Evolutionary conservation across 768 basidiomycete species (phyloP).

Genomic region (Tricholoma matsutake): DNA sequence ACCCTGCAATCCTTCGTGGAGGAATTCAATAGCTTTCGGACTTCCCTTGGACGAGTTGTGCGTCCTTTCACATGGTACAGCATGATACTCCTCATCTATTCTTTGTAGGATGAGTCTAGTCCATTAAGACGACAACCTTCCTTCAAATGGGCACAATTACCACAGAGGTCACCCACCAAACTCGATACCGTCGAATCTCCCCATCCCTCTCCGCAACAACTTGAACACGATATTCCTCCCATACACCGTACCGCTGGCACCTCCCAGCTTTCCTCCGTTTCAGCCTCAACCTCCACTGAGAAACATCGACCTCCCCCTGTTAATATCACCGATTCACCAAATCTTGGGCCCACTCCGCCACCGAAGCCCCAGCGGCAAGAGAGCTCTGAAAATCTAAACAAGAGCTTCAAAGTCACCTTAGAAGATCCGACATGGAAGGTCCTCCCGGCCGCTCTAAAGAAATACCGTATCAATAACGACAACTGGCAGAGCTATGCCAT

Average conservation of each 20-base stretch:
- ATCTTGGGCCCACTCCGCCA: conserved; percentile 29
- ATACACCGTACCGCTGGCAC: conserved; percentile 34
- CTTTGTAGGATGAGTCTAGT: conserved; percentile 32
- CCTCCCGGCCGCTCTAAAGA: conserved; percentile 94
- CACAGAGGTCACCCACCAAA: conserved; percentile 79
- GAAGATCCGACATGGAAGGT: conserved; percentile 99
- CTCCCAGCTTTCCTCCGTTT: conserved; percentile 20
- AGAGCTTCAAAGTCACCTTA: conserved; percentile 95
- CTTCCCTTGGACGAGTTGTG: conserved; percentile 40
- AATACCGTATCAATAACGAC: conserved; percentile 98
- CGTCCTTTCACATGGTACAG: conserved; percentile 14
- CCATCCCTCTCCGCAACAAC: conserved; percentile 72
- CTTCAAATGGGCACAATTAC: conserved; percentile 86
- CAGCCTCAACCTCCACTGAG: conserved; percentile 23
- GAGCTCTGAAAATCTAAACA: conserved; percentile 65
- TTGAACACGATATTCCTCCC: conserved; percentile 63
- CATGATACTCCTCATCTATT: conserved; percentile 6
- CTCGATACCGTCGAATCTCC: conserved; percentile 67
- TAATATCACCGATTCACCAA: conserved; percentile 31
- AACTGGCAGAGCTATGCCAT: conserved; percentile 99
- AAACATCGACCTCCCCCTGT: conserved; percentile 32
- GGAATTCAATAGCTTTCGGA: conserved; percentile 49
- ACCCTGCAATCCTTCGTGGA: conserved; percentile 64
- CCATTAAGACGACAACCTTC: conserved; percentile 71
- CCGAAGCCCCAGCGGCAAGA: conserved; percentile 57